Percentiles rank a stretch among this genome's conserved stretches.
Conservation (phyloP, 768 basidiomycete genomes). For the Clathrus columnatus region DNA sequence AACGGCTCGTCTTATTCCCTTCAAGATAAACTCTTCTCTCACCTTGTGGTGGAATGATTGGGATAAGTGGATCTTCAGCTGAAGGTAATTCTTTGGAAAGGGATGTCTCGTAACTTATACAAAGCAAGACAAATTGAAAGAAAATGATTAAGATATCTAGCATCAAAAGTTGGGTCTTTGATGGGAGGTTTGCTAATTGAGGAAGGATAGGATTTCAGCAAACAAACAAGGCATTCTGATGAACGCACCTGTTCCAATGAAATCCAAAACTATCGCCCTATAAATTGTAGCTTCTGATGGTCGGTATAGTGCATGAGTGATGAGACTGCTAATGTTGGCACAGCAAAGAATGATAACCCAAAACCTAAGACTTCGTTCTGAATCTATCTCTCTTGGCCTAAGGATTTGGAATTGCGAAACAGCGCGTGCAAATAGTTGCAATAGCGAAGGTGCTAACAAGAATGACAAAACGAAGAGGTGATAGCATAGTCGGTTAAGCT, state of each 20-base stretch:
- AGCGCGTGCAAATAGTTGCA: slow-evolving; percentile 45
- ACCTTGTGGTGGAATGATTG: slow-evolving; percentile 12
- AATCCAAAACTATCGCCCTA: slow-evolving; percentile 64
- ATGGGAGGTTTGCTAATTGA: slow-evolving; percentile 47
- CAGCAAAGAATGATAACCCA: slow-evolving; percentile 52
- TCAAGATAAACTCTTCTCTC: neutral
- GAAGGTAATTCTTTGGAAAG: slow-evolving; percentile 33
- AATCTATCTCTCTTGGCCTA: slow-evolving; percentile 58
- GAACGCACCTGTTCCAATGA: slow-evolving; percentile 62
- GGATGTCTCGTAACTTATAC: slow-evolving; percentile 59
- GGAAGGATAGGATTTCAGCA: neutral
- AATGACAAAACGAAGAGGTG: slow-evolving; percentile 70
- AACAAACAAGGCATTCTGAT: slow-evolving; percentile 10
- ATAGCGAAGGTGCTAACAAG: slow-evolving; percentile 63
- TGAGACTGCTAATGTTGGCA: slow-evolving; percentile 52
- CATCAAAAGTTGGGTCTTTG: slow-evolving; percentile 52
- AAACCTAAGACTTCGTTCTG: slow-evolving; percentile 56
- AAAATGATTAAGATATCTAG: slow-evolving; percentile 61
- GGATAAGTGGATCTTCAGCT: slow-evolving; percentile 31
- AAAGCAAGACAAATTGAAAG: slow-evolving; percentile 57
- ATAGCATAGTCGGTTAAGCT: slow-evolving; percentile 67
- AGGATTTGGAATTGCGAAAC: slow-evolving; percentile 57
- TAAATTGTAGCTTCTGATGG: slow-evolving; percentile 36
- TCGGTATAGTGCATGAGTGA: slow-evolving; percentile 48
- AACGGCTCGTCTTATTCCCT: slow-evolving; percentile 1